Conservation (phyloP, 805 yeast genomes). For the Kurtzmaniella fragi region DNA sequence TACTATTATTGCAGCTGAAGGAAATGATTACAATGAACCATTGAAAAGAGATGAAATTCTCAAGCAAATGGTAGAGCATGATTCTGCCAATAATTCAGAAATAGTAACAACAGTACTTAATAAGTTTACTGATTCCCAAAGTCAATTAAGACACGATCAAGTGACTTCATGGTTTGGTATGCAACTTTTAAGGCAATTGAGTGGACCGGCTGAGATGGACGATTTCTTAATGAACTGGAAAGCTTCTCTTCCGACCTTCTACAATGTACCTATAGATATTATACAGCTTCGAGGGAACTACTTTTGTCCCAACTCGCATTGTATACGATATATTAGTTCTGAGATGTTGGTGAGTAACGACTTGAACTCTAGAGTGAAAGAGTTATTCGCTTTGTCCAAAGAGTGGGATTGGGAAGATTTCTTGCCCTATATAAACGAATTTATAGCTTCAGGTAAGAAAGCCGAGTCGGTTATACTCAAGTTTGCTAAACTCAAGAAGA, state of each 20-base stretch:
- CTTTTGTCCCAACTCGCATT: slow-evolving; percentile 8
- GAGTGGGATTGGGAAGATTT: slow-evolving; percentile 39
- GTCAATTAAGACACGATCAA: slow-evolving; percentile 34
- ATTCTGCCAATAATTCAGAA: slow-evolving; percentile 20
- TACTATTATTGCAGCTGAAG: slow-evolving; percentile 19
- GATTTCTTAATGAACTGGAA: slow-evolving; percentile 65
- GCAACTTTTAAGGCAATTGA: slow-evolving; percentile 14
- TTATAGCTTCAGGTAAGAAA: slow-evolving; percentile 31
- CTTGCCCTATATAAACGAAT: slow-evolving; percentile 25
- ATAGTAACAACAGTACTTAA: slow-evolving; percentile 48
- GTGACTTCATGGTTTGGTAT: slow-evolving; percentile 64
- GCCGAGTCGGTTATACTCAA: slow-evolving; percentile 33
- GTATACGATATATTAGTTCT: slow-evolving; percentile 52
- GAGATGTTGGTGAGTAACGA: slow-evolving; percentile 44
- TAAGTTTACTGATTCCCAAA: slow-evolving; percentile 34
- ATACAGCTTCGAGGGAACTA: slow-evolving; percentile 51
- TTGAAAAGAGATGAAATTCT: slow-evolving; percentile 13
- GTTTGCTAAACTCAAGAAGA: slow-evolving; percentile 30
- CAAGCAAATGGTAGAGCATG: slow-evolving; percentile 21
- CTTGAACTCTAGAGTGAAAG: slow-evolving; percentile 20
- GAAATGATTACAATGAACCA: slow-evolving; percentile 13
- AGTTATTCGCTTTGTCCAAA: slow-evolving; percentile 23
- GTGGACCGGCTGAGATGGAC: slow-evolving; percentile 25
- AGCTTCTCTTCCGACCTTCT: slow-evolving; percentile 56
- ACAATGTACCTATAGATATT: slow-evolving; percentile 56